A percentile compares a stretch with the other conserved stretches of the same genome.
Evolutionary conservation across 2,329 filamentous ascomycete species (phyloP).

Genomic region (Dactylonectria estremocensis): DNA sequence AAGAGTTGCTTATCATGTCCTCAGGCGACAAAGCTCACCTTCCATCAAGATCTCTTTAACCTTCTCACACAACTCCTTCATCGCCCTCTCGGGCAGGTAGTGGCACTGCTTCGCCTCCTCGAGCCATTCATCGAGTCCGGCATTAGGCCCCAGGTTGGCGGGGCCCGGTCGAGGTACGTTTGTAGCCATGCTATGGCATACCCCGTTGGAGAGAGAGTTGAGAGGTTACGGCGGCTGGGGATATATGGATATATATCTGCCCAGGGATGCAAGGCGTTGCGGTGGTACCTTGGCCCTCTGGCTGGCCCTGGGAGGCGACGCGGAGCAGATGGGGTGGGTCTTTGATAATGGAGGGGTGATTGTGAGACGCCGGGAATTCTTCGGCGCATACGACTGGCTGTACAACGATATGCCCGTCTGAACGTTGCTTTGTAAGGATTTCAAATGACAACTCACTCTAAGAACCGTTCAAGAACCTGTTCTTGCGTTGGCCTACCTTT

Average conservation of each 20-base stretch:
- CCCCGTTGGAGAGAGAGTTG: constrained; percentile 43
- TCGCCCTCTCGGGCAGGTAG: constrained; percentile 94
- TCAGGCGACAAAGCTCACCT: constrained; percentile 66
- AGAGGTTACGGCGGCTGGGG: constrained; percentile 35
- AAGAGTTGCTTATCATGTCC: constrained; percentile 10
- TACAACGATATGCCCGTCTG: neutral
- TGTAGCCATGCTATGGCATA: constrained; percentile 56
- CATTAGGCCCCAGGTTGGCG: constrained; percentile 85
- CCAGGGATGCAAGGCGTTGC: constrained; percentile 45
- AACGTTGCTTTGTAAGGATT: neutral
- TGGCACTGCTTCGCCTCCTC: constrained; percentile 97
- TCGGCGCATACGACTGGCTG: constrained; percentile 34
- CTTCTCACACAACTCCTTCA: constrained; percentile 99
- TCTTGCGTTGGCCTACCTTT: neutral
- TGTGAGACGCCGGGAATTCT: constrained; percentile 51
- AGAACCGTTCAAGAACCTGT: neutral
- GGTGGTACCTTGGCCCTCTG: constrained; percentile 40
- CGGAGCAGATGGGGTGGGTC: constrained; percentile 48
- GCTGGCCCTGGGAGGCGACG: constrained; percentile 33
- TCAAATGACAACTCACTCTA: neutral
- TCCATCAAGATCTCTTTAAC: constrained; percentile 99
- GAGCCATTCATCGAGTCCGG: constrained; percentile 95
- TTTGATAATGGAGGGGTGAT: constrained; percentile 49
- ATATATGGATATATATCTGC: constrained; percentile 41
- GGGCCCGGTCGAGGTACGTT: constrained; percentile 90